These are phyloP conservation scores for Backusella sp. DNA, from an alignment of 192 early-diverging fungal genomes.

Conservation along the genomic window DNA sequence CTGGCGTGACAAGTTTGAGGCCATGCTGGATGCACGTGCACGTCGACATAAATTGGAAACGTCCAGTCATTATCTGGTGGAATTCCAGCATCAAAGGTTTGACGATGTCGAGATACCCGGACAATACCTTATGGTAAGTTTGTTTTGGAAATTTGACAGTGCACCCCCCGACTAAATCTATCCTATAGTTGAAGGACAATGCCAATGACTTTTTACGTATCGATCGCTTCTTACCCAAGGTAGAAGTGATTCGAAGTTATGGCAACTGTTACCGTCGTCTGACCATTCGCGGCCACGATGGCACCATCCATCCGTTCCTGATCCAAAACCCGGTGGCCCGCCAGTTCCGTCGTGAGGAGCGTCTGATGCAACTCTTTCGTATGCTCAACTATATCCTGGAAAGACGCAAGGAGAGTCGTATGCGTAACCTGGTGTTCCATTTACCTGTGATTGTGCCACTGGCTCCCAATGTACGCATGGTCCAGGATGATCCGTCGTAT, in stretches of 20 bases:
- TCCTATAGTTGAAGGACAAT: constrained; percentile 50
- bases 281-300: constrained; percentile 90
- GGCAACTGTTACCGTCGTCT: constrained; percentile 73
- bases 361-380: constrained; percentile 92
- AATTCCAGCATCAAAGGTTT: constrained; percentile 98
- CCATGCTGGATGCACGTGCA: constrained; percentile 78
- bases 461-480: constrained; percentile 87
- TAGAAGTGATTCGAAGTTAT: constrained; percentile 78
- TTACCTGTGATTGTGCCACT: constrained; percentile 92
- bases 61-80: constrained; percentile 90
- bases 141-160: too few species aligned
- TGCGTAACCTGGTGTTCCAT: constrained; percentile 78
- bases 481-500: constrained; percentile 91
- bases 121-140: constrained; percentile 75
- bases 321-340: constrained; percentile 91
- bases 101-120: constrained; percentile 98
- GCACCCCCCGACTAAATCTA: too few species aligned
- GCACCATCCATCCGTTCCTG: constrained; percentile 86
- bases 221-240: constrained; percentile 90
- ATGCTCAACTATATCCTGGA: constrained; percentile 88
- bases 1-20: constrained; percentile 95
- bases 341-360: constrained; percentile 92
- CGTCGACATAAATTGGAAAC: constrained; percentile 80
- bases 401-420: constrained; percentile 76
- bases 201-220: constrained; percentile 93